Evolutionary conservation across 192 early-diverging fungal species (phyloP).

Genomic region (Mortierella alpina): DNA sequence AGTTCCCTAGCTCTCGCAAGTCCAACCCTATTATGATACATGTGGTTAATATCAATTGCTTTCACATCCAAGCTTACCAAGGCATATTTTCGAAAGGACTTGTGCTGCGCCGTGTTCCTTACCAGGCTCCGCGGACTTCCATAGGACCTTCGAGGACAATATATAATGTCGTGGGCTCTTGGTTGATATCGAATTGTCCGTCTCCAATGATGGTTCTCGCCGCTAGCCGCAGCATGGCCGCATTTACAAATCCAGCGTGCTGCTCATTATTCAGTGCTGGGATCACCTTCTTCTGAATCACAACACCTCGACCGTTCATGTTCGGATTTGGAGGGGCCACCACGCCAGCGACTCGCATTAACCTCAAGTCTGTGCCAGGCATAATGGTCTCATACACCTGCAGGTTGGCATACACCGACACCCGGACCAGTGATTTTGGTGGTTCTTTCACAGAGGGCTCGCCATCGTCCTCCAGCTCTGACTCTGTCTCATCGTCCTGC

Average conservation of each 20-base stretch:
- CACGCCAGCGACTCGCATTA: slow-evolving; percentile 53
- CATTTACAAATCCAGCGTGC: slow-evolving; percentile 63
- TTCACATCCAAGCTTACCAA: not conserved
- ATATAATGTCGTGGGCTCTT: slow-evolving; percentile 40
- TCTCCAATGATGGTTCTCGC: slow-evolving; percentile 60
- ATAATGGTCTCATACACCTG: slow-evolving; percentile 50
- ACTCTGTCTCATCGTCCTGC: slow-evolving; percentile 48
- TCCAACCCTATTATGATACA: slow-evolving; percentile 27
- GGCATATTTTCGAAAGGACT: not conserved
- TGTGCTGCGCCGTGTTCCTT: slow-evolving; percentile 3
- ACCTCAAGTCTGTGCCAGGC: slow-evolving; percentile 43
- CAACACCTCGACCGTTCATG: slow-evolving; percentile 33
- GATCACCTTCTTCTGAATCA: slow-evolving; percentile 50
- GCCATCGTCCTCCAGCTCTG: slow-evolving; percentile 42
- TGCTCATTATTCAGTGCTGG: slow-evolving; percentile 52
- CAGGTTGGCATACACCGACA: slow-evolving; percentile 44
- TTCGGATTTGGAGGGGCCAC: slow-evolving; percentile 40
- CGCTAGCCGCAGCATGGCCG: slow-evolving; percentile 61
- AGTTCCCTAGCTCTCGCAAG: slow-evolving; percentile 44
- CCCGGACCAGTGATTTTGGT: slow-evolving; percentile 28
- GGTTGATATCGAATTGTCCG: slow-evolving; percentile 59
- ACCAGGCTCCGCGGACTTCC: slow-evolving; percentile 66
- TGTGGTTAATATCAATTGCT: not conserved
- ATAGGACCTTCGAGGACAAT: slow-evolving; percentile 59
- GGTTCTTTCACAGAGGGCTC: slow-evolving; percentile 20